Conservation (phyloP, 257 asterid species). For the Solanum sejunctum region DNA sequence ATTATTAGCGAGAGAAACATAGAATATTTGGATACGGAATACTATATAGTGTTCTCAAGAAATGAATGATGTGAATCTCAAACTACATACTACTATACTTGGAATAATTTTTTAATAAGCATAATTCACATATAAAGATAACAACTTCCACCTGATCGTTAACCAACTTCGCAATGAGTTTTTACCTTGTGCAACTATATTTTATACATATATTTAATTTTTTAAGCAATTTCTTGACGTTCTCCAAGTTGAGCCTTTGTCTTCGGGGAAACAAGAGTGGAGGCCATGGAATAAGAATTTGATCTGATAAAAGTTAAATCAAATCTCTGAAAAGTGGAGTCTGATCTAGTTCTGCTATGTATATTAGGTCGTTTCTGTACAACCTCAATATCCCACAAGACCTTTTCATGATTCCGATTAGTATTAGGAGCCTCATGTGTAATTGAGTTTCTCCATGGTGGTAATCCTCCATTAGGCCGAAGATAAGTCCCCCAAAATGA, state of each 20-base stretch:
- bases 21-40: not conserved
- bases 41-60: not conserved
- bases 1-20: not conserved
- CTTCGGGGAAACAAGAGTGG: not conserved
- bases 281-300: not conserved
- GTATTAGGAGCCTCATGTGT: slow-evolving; percentile 52
- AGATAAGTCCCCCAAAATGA: slow-evolving; percentile 41
- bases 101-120: not conserved
- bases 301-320: not conserved
- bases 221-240: not conserved
- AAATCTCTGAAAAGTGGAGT: not conserved
- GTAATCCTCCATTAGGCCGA: slow-evolving; percentile 60
- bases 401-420: slow-evolving; percentile 26
- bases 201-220: not conserved
- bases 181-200: not conserved
- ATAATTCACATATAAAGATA: not conserved
- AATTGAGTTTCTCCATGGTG: slow-evolving; percentile 63
- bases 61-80: not conserved
- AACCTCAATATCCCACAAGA: slow-evolving; percentile 75
- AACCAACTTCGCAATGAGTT: not conserved
- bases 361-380: slow-evolving; percentile 18
- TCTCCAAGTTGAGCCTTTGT: not conserved
- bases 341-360: slow-evolving; percentile 11
- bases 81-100: not conserved
- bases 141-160: not conserved